These are phyloP conservation scores for Trichophyton benhamiae DNA, from an alignment of 2,329 filamentous ascomycete genomes.

Conservation along the genomic window DNA sequence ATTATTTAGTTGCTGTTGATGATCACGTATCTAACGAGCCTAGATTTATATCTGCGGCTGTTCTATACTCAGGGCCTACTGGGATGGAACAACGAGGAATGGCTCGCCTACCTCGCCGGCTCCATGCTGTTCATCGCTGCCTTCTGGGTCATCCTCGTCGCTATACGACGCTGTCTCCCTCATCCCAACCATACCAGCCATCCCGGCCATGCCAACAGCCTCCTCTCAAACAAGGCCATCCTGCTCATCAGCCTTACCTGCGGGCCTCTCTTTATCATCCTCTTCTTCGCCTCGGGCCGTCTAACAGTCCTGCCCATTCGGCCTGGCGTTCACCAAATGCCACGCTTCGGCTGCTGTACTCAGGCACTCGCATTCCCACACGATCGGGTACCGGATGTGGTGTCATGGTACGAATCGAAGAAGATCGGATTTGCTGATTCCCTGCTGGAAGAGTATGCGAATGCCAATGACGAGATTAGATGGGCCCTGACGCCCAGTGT, in stretches of 20 bases:
- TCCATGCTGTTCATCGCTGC: neutral
- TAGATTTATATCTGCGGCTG: constrained; percentile 8
- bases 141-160: neutral
- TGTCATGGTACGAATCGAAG: constrained; percentile 9
- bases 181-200: neutral
- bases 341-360: constrained; percentile 8
- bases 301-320: constrained; percentile 6
- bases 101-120: constrained; percentile 6
- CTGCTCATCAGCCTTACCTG: constrained; percentile 5
- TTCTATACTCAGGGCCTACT: constrained; percentile 8
- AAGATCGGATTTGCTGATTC: constrained; percentile 7
- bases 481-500: constrained; percentile 9
- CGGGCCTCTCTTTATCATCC: constrained; percentile 4
- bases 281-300: constrained; percentile 4
- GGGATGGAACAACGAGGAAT: constrained; percentile 9
- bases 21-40: neutral
- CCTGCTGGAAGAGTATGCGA: constrained; percentile 8
- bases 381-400: constrained; percentile 4
- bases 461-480: constrained; percentile 8
- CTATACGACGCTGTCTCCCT: constrained; percentile 4
- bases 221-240: constrained; percentile 3
- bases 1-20: neutral
- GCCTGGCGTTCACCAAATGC: constrained; percentile 8
- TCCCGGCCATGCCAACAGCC: neutral
- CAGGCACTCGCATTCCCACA: constrained; percentile 9